Evolutionary conservation across 495 filamentous ascomycete species (phyloP).

Genomic region (Tuber melanosporum): DNA sequence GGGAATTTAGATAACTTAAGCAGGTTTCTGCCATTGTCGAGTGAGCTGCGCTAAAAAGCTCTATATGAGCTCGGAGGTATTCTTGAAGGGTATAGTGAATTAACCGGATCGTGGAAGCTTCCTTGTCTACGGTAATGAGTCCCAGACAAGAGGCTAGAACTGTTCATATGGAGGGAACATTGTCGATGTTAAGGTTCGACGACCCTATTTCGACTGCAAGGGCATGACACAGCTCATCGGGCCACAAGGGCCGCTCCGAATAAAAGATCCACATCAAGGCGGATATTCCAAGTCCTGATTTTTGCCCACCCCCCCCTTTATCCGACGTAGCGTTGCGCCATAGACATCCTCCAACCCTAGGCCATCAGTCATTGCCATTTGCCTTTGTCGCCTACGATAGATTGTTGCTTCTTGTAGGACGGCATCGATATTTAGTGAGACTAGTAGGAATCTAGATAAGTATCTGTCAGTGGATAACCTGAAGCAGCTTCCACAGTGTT

Average conservation of each 20-base stretch:
- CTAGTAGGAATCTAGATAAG: neutral
- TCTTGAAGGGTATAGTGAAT: neutral
- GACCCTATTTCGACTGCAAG: neutral
- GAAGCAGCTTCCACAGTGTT: neutral
- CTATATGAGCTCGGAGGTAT: neutral
- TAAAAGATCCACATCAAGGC: neutral
- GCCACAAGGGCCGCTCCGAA: neutral
- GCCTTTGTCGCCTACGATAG: neutral
- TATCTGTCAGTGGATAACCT: neutral
- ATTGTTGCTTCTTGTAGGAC: neutral
- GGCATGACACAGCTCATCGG: neutral
- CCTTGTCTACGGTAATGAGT: neutral
- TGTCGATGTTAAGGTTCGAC: neutral
- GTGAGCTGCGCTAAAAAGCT: neutral
- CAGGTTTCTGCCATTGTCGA: neutral
- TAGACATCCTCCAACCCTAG: neutral
- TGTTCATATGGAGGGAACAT: neutral
- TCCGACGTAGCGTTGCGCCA: neutral
- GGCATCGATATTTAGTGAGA: neutral
- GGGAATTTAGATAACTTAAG: neutral
- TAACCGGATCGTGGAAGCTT: neutral
- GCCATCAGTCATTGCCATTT: neutral
- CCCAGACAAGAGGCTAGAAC: neutral
- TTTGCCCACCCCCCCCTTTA: neutral
- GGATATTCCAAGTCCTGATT: neutral